Evolutionary conservation across 2,329 filamentous ascomycete species (phyloP), one percentile per base, ranked within the genome.

Genomic region (Arthroderma sp.): DNA sequence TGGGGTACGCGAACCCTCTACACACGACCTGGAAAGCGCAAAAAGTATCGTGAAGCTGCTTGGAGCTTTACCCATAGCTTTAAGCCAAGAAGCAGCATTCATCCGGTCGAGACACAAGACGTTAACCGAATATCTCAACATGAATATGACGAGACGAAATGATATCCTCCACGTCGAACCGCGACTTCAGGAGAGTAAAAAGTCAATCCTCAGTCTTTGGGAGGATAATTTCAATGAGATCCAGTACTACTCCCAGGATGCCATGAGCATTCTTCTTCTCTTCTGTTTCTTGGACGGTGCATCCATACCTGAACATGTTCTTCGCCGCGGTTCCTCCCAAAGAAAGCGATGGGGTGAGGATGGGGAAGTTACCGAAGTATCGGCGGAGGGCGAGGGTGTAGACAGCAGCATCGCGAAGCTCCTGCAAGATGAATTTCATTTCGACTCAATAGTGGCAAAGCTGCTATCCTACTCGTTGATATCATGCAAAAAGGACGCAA

Each of bases 381-480:
- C 28, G 6, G 43, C 47, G 9, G 40, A 51, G 37, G 40, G 36
- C 8, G 47, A 46, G 40, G 49, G 49, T 6, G 47, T 49, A 15
- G 47, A 48, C 27, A 15, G 28, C 28, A 22, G 34, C 10, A 29
- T 51, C 27, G 28, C 30, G 22, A 10, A 40, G n/a, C 36, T 49
- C 29, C 44, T 51, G 9, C 41, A 51, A 38, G 29, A 39, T 31
- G 44, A 45, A 6, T 40, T 51, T 41, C 42, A 45, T 9, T 50
- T 51, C 40, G 48, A 51, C 37, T 36, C 6, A 29, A 48, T 43
- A 2, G 15, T 51, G 11, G 50, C 44, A 33, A 40, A 44, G 30
- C 40, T 51, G 29, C 48, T 50, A 42, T 46, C 48, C 3, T 50
- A 50, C 39, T 51, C 48, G 22, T 36, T 51, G 9, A 51, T 51